These are phyloP conservation scores for Lolium multiflorum DNA, from an alignment of 176 grass and related monocot genomes.

Conservation along the genomic window DNA sequence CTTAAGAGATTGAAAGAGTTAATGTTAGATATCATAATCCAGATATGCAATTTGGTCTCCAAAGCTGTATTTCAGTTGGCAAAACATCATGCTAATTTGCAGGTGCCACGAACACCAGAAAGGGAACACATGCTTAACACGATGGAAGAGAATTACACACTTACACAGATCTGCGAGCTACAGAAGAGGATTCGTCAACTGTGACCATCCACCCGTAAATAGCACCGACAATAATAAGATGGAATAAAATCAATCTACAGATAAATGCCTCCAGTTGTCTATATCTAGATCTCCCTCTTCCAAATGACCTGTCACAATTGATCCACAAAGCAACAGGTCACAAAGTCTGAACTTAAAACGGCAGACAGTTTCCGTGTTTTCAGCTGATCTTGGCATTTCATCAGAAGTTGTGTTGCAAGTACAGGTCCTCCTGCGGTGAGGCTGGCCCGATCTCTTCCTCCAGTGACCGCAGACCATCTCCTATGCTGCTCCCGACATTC, in stretches of 20 bases:
- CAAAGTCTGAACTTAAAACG: conserved; percentile 22
- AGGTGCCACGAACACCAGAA: not conserved
- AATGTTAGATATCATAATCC: conserved; percentile 19
- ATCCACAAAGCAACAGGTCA: conserved; percentile 41
- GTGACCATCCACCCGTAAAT: conserved; percentile 20
- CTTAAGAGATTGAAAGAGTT: not conserved
- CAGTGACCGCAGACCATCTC: conserved; percentile 76
- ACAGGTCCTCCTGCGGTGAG: conserved; percentile 86
- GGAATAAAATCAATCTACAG: conserved; percentile 45
- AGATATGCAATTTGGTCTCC: conserved; percentile 3
- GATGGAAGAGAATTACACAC: conserved; percentile 28
- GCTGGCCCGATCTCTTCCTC: conserved; percentile 94
- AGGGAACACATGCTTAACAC: not conserved
- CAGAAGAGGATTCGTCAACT: conserved; percentile 29
- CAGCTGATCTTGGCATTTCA: conserved; percentile 40
- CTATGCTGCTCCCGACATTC: conserved; percentile 60
- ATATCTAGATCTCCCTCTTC: conserved; percentile 30
- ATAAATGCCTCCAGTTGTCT: conserved; percentile 41
- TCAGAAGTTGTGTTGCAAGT: conserved; percentile 99
- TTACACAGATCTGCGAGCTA: conserved; percentile 38
- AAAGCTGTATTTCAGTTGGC: conserved; percentile 17
- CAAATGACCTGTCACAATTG: conserved; percentile 16
- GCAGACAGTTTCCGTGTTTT: conserved; percentile 9
- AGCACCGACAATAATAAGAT: conserved; percentile 23
- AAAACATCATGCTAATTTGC: conserved; percentile 19